These are phyloP conservation scores for Xylaria multiplex DNA, from an alignment of 2,329 filamentous ascomycete genomes.

Conservation along the genomic window DNA sequence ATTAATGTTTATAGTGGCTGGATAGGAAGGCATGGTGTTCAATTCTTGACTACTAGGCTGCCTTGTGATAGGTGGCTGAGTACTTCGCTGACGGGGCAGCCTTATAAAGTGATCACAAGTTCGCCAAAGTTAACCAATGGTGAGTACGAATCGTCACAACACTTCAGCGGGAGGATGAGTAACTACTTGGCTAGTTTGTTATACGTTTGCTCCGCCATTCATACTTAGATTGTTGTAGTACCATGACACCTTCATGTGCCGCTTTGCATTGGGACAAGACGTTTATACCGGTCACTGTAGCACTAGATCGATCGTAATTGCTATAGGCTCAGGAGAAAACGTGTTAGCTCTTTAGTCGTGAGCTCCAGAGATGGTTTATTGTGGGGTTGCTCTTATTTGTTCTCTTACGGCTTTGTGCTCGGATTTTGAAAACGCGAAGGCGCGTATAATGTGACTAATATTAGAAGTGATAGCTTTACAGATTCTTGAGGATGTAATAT, in stretches of 20 bases:
- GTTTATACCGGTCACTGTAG: neutral
- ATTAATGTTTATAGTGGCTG: neutral
- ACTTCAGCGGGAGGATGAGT: neutral
- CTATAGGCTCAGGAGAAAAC: conserved; percentile 1
- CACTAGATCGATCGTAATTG: neutral
- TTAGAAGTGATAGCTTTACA: neutral
- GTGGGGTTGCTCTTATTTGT: neutral
- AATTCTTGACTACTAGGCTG: neutral
- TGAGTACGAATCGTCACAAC: neutral
- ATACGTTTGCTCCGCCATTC: conserved; percentile 13
- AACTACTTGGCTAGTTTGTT: conserved; percentile 12
- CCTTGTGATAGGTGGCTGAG: neutral
- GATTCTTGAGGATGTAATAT: conserved; percentile 1
- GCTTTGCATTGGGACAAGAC: conserved; percentile 7
- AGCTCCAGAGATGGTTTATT: conserved; percentile 8
- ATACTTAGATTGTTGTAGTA: neutral
- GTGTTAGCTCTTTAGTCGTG: conserved; percentile 8
- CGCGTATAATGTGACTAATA: too few relatives aligned
- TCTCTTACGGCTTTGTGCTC: neutral
- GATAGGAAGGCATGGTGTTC: neutral
- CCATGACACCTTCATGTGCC: conserved; percentile 9
- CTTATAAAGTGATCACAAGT: conserved; percentile 2
- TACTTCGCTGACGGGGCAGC: neutral
- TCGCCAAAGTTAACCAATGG: conserved; percentile 12
- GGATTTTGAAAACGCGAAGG: neutral